phyloP scores from a whole-genome alignment of 2,329 filamentous ascomycete genomes.

The Colletotrichum eremochloae region DNA sequence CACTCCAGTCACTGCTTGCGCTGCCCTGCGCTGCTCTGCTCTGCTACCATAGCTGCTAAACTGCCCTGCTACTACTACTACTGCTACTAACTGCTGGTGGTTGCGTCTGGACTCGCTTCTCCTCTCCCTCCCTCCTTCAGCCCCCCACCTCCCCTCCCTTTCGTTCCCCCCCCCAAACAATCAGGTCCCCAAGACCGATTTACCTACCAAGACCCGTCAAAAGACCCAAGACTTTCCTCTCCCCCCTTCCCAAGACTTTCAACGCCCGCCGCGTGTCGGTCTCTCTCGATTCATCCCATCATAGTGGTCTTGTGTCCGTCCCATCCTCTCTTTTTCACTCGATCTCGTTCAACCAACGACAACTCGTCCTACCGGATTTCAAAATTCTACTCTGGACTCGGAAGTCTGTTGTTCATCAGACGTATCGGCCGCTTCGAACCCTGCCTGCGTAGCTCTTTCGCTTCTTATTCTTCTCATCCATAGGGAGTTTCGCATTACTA shows the following conservation, averaged over 20 bases:
- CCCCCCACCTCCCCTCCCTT: neutral
- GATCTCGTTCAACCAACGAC: neutral
- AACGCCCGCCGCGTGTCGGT: constrained; percentile 11
- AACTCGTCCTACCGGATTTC: neutral
- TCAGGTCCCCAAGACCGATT: constrained; percentile 5
- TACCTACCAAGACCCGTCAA: constrained; percentile 19
- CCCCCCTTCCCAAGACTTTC: constrained; percentile 5
- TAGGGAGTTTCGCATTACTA: neutral
- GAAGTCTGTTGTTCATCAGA: neutral
- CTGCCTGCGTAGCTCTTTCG: neutral
- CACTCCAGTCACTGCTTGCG: neutral
- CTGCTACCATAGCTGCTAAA: neutral
- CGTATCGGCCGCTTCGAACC: neutral
- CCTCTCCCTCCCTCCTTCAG: neutral
- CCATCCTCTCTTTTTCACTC: neutral
- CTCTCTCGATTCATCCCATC: constrained; percentile 1
- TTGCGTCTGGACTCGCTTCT: neutral
- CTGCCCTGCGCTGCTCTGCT: neutral
- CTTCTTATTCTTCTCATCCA: neutral
- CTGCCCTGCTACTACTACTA: neutral
- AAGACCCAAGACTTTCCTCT: constrained; percentile 33
- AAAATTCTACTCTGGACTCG: neutral
- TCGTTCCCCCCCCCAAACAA: neutral
- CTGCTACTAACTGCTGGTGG: neutral
- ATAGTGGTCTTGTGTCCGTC: neutral